Evolutionary conservation across 176 grass and related monocot genomes (phyloP).

Genomic region (Bromus sterilis): DNA sequence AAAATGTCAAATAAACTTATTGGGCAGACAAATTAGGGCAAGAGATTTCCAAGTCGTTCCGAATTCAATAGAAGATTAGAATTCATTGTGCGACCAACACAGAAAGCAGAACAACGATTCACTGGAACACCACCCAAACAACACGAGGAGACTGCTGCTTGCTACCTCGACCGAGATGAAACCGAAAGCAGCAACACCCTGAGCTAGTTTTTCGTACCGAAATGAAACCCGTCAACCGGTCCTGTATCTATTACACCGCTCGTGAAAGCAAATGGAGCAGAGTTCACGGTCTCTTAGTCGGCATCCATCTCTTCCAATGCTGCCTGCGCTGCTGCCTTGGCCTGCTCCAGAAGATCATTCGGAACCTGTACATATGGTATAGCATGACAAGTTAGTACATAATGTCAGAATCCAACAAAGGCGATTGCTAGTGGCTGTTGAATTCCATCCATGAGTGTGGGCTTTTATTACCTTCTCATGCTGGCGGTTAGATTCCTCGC

Average conservation of each 20-base stretch:
- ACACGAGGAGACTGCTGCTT: not conserved
- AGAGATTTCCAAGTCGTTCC: not conserved
- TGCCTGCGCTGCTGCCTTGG: slow-evolving; percentile 54
- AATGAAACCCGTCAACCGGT: not conserved
- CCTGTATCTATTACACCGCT: not conserved
- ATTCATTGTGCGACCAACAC: not conserved
- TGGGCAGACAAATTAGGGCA: not conserved
- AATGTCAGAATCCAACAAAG: not conserved
- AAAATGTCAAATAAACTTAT: too few species aligned
- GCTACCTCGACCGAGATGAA: not conserved
- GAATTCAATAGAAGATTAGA: not conserved
- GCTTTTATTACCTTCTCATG: slow-evolving; percentile 52
- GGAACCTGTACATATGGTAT: slow-evolving; percentile 41
- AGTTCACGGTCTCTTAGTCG: slow-evolving; percentile 20
- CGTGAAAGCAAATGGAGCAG: not conserved
- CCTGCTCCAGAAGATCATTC: slow-evolving; percentile 44
- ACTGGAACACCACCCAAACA: not conserved
- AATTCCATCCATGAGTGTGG: not conserved
- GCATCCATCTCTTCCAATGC: slow-evolving; percentile 85
- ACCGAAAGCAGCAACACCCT: not conserved
- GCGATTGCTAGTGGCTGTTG: not conserved
- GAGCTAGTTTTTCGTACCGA: not conserved
- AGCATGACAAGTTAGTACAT: not conserved
- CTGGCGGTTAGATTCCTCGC: slow-evolving; percentile 62
- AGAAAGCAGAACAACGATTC: not conserved